These are phyloP conservation scores for Musa beccarii DNA, from an alignment of 176 grass and related monocot species.

Conservation along the genomic window DNA sequence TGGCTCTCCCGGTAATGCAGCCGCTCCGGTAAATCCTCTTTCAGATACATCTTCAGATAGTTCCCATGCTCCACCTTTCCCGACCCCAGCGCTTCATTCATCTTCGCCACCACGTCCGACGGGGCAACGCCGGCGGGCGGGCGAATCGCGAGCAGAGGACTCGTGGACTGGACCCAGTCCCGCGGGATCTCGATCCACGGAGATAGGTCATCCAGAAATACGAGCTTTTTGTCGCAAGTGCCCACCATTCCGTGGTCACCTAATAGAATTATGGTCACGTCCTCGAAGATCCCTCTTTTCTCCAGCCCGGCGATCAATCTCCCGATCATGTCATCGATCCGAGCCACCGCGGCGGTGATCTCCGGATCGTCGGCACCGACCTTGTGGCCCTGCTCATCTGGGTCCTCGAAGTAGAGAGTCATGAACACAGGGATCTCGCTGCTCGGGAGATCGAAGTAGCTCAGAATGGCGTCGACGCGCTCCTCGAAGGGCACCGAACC, in stretches of 20 bases:
- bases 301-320: conserved; percentile 70
- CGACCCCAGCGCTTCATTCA: conserved; percentile 74
- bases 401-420: conserved; percentile 91
- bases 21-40: conserved; percentile 64
- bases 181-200: conserved; percentile 48
- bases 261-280: conserved; percentile 71
- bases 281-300: conserved; percentile 63
- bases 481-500: conserved; percentile 70
- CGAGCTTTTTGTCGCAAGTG: conserved; percentile 65
- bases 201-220: conserved; percentile 60
- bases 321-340: conserved; percentile 61
- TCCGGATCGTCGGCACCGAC: conserved; percentile 74
- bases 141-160: conserved; percentile 62
- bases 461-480: conserved; percentile 52
- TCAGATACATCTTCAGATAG: conserved; percentile 70
- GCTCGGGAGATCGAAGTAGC: conserved; percentile 63
- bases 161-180: conserved; percentile 62
- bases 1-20: conserved; percentile 65
- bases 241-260: conserved; percentile 96
- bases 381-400: conserved; percentile 85
- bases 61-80: conserved; percentile 63
- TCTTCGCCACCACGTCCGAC: conserved; percentile 64
- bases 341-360: conserved; percentile 45
- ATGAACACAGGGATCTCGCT: conserved; percentile 62
- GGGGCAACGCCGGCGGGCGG: conserved; percentile 35